Evolutionary conservation across 2,329 filamentous ascomycete genomes (phyloP).

Genomic region (Beauveria brongniartii): DNA sequence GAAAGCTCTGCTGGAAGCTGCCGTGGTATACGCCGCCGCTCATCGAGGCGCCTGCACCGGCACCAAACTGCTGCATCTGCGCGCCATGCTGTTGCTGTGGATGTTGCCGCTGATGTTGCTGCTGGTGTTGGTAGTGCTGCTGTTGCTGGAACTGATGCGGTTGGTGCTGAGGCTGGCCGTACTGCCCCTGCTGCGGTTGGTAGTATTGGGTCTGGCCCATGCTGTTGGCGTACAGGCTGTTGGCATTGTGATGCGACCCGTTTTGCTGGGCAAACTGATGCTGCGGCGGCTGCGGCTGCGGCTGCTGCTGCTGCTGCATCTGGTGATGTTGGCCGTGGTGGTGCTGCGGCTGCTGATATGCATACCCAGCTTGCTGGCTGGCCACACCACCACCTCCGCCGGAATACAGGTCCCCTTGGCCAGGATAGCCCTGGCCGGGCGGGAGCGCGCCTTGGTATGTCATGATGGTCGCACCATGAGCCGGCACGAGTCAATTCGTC

Average conservation of each 20-base stretch:
- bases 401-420: slow-evolving; percentile 24
- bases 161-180: slow-evolving; percentile 16
- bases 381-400: slow-evolving; percentile 1
- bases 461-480: slow-evolving; percentile 22
- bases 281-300: slow-evolving; percentile 19
- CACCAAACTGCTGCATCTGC: slow-evolving; percentile 5
- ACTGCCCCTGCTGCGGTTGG: slow-evolving; percentile 19
- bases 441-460: slow-evolving; percentile 31
- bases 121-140: slow-evolving; percentile 9
- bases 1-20: background rate
- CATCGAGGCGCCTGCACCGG: background rate
- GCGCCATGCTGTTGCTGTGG: slow-evolving; percentile 15
- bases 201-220: slow-evolving; percentile 15
- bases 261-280: slow-evolving; percentile 17
- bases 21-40: background rate
- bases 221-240: slow-evolving; percentile 19
- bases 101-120: slow-evolving; percentile 15
- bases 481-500: slow-evolving; percentile 2
- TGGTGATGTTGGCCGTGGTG: slow-evolving; percentile 20
- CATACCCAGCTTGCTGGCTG: slow-evolving; percentile 7
- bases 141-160: slow-evolving; percentile 16
- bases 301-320: slow-evolving; percentile 19
- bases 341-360: slow-evolving; percentile 18
- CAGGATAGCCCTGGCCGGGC: slow-evolving; percentile 31
- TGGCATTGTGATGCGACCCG: slow-evolving; percentile 11